Base-by-base conservation (phyloP, 106 monocot genomes). In the Acorus calamus region DNA sequence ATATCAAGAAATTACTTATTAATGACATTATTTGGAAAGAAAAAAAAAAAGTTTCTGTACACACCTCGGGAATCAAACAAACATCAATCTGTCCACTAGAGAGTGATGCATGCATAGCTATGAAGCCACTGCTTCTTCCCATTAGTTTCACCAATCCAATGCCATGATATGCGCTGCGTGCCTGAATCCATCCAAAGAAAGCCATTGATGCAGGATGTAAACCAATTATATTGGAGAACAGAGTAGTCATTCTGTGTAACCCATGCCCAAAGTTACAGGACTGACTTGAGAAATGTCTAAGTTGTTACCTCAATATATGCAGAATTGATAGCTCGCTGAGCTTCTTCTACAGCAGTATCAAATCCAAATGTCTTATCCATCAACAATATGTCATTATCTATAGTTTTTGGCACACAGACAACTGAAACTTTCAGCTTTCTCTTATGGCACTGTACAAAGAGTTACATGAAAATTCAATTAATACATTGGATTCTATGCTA, bases 351-450 rank as follows among this genome's bases (percentile, higher is more conserved):
- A 12, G 92, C 88, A 49, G 88, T 88, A 67, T 88, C 84, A 68
- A 88, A 88, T 47, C 88, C 88, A 75, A 88, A 88, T 8, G 92
- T 93, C 61, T 93, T 93, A 51, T 93, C 92, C 85, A 93, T 88
- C 44, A 80, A 73, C 47, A 83, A 66, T 57, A 93, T 93, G 72
- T 93, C 92, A 74, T 93, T 93, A 62, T 93, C 92, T 50, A 93
- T 93, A 12, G 92, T 93, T 73, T 93, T 93, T 8, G 92, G 92
- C 46, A 93, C 92, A 68, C 88, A 57, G 41, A 93, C 67, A 44
- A 93, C 80, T 2, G 80, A 65, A 4, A 85, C 78, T 63, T 83
- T 88, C 67, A 85, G 50, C 52, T 58, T 77, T 80, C 92, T 88
- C 53, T 63, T 82, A 41, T 73, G 76, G 55, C 92, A 93, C 92